These are phyloP conservation scores for Diphasiastrum complanatum DNA, from an alignment of 83 land plant species.

Conservation along the genomic window DNA sequence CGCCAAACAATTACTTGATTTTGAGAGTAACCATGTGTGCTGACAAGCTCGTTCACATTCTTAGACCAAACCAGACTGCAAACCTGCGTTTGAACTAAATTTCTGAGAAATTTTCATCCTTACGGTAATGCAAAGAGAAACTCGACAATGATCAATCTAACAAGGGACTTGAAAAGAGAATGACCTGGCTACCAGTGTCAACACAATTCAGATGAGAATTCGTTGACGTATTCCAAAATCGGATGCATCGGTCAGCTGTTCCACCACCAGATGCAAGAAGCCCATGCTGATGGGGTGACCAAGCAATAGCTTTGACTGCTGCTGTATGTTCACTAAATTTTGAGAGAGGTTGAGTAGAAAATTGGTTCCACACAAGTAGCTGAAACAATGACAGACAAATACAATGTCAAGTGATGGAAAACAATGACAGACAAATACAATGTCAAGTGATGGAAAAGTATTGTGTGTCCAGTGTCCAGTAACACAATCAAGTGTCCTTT, in stretches of 20 bases:
- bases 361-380: constrained; percentile 11
- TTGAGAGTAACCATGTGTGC: constrained; percentile 95
- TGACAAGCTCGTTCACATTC: constrained; percentile 83
- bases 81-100: constrained; percentile 38
- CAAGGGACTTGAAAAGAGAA: background rate
- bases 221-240: constrained; percentile 16
- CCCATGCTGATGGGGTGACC: constrained; percentile 18
- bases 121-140: too few relatives aligned
- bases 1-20: constrained; percentile 92
- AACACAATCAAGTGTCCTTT: too few relatives aligned
- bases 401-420: too few relatives aligned
- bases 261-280: constrained; percentile 12
- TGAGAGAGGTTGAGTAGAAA: constrained; percentile 7
- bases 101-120: too few relatives aligned
- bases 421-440: too few relatives aligned
- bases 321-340: constrained; percentile 13
- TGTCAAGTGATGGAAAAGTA: too few relatives aligned
- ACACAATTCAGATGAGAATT: constrained; percentile 8
- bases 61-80: constrained; percentile 85
- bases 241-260: constrained; percentile 16
- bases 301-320: constrained; percentile 12
- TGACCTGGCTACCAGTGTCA: constrained; percentile 15
- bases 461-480: too few relatives aligned
- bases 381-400: too few relatives aligned
- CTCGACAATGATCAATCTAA: too few relatives aligned